Evolutionary conservation across 148 eudicot genomes (phyloP).

Genomic region (Mesembryanthemum crystallinum): DNA sequence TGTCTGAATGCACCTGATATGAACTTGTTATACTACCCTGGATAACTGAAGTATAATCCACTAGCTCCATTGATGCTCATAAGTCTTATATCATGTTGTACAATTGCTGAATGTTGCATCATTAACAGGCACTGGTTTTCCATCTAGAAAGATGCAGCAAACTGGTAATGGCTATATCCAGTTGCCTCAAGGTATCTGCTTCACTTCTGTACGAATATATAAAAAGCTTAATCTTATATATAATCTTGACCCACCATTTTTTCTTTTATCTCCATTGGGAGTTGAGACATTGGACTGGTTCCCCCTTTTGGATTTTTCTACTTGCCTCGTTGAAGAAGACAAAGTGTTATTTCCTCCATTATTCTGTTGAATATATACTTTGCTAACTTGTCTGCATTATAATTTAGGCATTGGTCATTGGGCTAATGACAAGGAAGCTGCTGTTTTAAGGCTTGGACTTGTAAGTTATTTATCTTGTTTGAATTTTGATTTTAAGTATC

Average conservation of each 20-base stretch:
- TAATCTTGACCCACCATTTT: too few relatives aligned
- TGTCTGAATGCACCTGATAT: neutral
- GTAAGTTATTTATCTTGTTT: slow-evolving; percentile 41
- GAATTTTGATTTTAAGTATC: slow-evolving; percentile 2
- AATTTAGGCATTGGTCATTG: slow-evolving; percentile 51
- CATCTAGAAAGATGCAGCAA: slow-evolving; percentile 38
- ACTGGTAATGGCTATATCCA: slow-evolving; percentile 31
- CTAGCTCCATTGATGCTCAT: neutral
- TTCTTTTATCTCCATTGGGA: neutral
- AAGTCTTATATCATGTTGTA: neutral
- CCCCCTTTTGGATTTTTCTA: neutral
- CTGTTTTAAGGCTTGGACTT: slow-evolving; percentile 68
- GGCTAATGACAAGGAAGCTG: slow-evolving; percentile 73
- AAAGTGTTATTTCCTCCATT: neutral
- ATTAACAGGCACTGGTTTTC: slow-evolving; percentile 33
- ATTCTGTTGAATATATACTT: neutral
- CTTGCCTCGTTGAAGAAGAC: neutral
- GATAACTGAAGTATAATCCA: neutral
- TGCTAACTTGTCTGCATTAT: slow-evolving; percentile 7
- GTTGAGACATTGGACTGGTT: neutral
- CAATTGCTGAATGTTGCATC: slow-evolving; percentile 16
- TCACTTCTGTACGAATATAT: neutral
- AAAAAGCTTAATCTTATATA: neutral
- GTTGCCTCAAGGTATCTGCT: slow-evolving; percentile 38
- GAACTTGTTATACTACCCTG: neutral